Evolutionary conservation across 164 flowering plant genomes (phyloP).

Genomic region (Magnolia officinalis): DNA sequence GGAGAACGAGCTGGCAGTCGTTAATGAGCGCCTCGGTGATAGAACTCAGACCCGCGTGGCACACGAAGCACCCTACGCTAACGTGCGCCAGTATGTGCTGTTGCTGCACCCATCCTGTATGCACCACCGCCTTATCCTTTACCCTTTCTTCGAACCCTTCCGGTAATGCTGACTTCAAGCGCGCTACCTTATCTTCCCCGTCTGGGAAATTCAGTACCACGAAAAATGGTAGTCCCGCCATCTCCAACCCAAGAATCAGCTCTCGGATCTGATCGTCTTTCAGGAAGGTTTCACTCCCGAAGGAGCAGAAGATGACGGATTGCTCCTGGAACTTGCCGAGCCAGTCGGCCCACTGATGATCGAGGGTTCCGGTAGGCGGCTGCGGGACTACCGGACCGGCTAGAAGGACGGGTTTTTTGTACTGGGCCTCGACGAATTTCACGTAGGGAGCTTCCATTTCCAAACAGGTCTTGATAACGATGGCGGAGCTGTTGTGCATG

Average conservation of each 20-base stretch:
- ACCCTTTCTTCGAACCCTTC: slow-evolving; percentile 23
- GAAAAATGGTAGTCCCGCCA: slow-evolving; percentile 29
- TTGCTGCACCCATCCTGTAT: slow-evolving; percentile 20
- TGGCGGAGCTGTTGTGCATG: slow-evolving; percentile 2
- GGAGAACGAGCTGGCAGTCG: slow-evolving; percentile 12
- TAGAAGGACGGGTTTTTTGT: slow-evolving; percentile 11
- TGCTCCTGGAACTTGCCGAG: slow-evolving; percentile 18
- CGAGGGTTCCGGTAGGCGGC: not conserved
- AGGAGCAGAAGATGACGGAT: slow-evolving; percentile 31
- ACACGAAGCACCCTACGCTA: slow-evolving; percentile 11
- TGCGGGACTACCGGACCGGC: slow-evolving; percentile 18
- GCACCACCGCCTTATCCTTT: slow-evolving; percentile 15
- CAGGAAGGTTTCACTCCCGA: slow-evolving; percentile 31
- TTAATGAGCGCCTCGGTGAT: slow-evolving; percentile 10
- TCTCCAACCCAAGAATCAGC: slow-evolving; percentile 28
- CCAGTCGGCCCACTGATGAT: slow-evolving; percentile 27
- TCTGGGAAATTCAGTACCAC: slow-evolving; percentile 10
- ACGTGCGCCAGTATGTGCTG: slow-evolving; percentile 13
- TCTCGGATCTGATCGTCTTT: slow-evolving; percentile 26
- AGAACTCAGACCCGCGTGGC: slow-evolving; percentile 12
- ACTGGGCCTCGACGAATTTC: slow-evolving; percentile 9
- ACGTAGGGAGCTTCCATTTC: slow-evolving; percentile 17
- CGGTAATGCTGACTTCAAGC: slow-evolving; percentile 6
- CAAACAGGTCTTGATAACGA: slow-evolving; percentile 10
- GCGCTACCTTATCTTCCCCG: not conserved